Percentiles rank a stretch among this genome's conserved stretches.
Conservation (phyloP, 78 protist genomes). For the Tieghemostelium lacteum region DNA sequence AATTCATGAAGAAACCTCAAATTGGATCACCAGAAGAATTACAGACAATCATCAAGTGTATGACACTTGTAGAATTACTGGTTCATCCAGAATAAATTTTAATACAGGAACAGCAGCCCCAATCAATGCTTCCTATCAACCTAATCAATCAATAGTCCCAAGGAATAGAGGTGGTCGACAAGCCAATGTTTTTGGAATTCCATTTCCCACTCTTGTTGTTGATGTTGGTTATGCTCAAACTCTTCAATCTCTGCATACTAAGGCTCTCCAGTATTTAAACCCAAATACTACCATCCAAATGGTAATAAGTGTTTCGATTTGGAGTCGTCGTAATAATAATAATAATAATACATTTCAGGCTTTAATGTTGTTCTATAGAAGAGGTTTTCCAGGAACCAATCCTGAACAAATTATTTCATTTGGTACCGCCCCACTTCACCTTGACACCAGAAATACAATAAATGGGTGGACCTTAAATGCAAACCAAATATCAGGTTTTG, state of each 20-base stretch:
- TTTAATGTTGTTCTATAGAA: background rate
- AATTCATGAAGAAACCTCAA: too few species aligned
- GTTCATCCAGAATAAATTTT: too few species aligned
- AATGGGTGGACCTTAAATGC: background rate
- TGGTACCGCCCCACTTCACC: background rate
- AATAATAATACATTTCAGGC: background rate
- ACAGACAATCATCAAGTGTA: too few species aligned
- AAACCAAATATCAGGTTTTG: too few species aligned
- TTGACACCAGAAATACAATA: background rate
- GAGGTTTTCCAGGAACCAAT: background rate
- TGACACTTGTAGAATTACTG: too few species aligned
- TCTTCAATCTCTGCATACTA: background rate
- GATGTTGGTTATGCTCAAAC: slow-evolving; percentile 7
- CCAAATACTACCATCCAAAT: background rate
- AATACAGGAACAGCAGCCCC: too few species aligned
- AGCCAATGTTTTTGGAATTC: background rate
- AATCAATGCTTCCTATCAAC: too few species aligned
- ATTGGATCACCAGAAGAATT: too few species aligned
- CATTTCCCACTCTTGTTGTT: slow-evolving; percentile 16
- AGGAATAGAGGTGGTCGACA: too few species aligned
- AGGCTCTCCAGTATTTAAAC: background rate
- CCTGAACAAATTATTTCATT: slow-evolving; percentile 5
- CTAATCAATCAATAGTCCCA: too few species aligned
- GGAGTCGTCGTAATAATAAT: too few species aligned
- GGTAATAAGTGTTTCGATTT: background rate